Evolutionary conservation across 1,284 basidiomycete species (phyloP).

Genomic region (Malassezia globosa): DNA sequence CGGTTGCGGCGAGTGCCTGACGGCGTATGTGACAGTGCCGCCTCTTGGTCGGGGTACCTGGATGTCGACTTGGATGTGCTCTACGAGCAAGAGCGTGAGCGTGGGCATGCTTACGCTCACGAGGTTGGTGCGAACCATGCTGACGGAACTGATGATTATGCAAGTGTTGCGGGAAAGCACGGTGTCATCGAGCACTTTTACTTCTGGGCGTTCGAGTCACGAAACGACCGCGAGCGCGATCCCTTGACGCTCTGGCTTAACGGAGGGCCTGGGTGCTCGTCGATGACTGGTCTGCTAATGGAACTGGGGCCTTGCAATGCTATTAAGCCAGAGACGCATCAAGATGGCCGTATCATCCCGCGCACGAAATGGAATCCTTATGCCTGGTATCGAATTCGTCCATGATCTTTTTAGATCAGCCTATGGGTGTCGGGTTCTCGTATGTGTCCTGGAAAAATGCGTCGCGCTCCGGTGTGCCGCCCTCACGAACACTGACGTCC

Average conservation of each 20-base stretch:
- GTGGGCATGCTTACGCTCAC: not conserved
- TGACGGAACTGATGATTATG: not conserved
- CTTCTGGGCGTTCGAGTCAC: conserved; percentile 45
- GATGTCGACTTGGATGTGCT: conserved; percentile 43
- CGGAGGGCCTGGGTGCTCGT: conserved; percentile 41
- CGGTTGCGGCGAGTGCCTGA: conserved; percentile 29
- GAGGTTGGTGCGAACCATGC: not conserved
- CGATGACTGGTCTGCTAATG: conserved; percentile 41
- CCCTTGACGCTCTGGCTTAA: conserved; percentile 44
- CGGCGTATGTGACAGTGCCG: conserved; percentile 29
- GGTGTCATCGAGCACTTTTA: conserved; percentile 45
- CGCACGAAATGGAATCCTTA: conserved; percentile 33
- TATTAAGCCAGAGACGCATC: conserved; percentile 17
- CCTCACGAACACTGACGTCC: conserved; percentile 29
- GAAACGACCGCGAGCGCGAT: conserved; percentile 32
- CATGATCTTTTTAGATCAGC: conserved; percentile 44
- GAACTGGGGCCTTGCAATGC: conserved; percentile 45
- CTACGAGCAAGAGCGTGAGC: conserved; percentile 19
- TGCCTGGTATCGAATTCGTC: conserved; percentile 40
- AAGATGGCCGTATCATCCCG: conserved; percentile 14
- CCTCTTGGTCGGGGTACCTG: conserved; percentile 42
- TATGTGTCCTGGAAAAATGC: conserved; percentile 43
- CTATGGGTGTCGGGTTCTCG: conserved; percentile 40
- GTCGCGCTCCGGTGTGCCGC: conserved; percentile 26
- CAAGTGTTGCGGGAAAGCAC: not conserved